Base-by-base conservation (phyloP, 257 asterid genomes). In the Catharanthus roseus region DNA sequence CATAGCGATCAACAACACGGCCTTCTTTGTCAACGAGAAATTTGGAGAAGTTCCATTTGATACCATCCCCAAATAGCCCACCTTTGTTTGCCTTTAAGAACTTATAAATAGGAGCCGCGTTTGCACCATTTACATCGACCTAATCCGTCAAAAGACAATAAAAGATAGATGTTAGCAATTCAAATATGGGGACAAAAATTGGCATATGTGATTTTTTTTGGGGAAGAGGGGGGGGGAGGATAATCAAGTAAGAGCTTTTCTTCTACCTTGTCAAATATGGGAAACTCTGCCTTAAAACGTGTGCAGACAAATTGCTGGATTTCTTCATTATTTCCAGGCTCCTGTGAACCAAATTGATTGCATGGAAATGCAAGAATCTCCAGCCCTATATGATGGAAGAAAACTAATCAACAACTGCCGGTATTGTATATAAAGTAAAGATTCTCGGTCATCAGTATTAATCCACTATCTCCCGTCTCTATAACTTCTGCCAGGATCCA, bases 291-390 rank as follows among this genome's bases (percentile, higher is more conserved):
- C 87, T 93, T 90, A 56, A 93, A 93, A 72, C 92, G 95, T 77
- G 98, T 88, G 82, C 98, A 93, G 38, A 80, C 97, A 58, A 87
- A 88, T 39, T 89, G 80, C 64, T 82, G 89, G 72, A 90, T 89
- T 65, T 90, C 95, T 90, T 87, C 97, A 63, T 80, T 85, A 77
- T 77, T 86, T 70, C 98, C 96, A 71, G 98, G 98, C 81, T 93
- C 97, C 72, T 93, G 95, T 10, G 93, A 86, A 21, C 89, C 92
- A 77, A 93, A 93, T 81, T 93, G 98, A 78, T 93, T 93, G 91
- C 98, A 90, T 10, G 98, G 98, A 73, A 93, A 93, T 67, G 98
- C 98, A 50, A 90, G 83, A 68, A 93, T 93, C 89, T 93, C 97
- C 85, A 93, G 73, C 24, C 96, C 98, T 90, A 78, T 64, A 24